A percentile compares a stretch with the other conserved stretches of the same genome.
Evolutionary conservation across 2,329 filamentous ascomycete genomes (phyloP).

Genomic region (Hymenoscyphus occultus): DNA sequence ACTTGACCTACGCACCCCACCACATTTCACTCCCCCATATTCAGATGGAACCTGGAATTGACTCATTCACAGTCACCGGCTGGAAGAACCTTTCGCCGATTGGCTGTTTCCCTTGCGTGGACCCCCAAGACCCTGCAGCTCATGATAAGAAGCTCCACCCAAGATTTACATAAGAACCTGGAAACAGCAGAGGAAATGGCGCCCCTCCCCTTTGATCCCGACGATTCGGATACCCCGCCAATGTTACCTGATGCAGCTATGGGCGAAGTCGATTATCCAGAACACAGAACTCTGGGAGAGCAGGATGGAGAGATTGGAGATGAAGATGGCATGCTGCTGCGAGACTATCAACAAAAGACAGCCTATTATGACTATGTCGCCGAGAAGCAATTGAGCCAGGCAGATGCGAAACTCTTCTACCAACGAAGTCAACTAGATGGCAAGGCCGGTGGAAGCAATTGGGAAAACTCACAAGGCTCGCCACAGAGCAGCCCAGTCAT

Average conservation of each 20-base stretch:
- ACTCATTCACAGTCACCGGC: background rate
- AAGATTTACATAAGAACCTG: background rate
- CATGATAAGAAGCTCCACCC: constrained; percentile 1
- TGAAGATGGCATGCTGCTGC: constrained; percentile 52
- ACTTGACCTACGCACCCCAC: background rate
- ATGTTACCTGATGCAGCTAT: constrained; percentile 34
- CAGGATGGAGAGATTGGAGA: constrained; percentile 14
- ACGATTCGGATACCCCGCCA: constrained; percentile 10
- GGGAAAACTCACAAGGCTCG: constrained; percentile 32
- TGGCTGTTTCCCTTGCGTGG: background rate
- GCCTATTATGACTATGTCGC: constrained; percentile 91
- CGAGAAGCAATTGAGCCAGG: constrained; percentile 91
- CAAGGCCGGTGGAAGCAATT: constrained; percentile 35
- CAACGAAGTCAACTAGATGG: constrained; percentile 72
- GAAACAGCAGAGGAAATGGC: background rate
- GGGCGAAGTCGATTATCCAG: constrained; percentile 25
- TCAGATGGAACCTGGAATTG: background rate
- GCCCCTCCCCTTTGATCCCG: constrained; percentile 2
- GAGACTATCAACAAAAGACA: constrained; percentile 66
- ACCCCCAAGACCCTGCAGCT: background rate
- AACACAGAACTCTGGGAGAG: constrained; percentile 20
- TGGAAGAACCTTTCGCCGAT: background rate
- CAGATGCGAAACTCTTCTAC: constrained; percentile 94
- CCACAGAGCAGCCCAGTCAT: constrained; percentile 33
- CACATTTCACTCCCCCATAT: background rate